Evolutionary conservation across 352 stramenopile species (phyloP).

Genomic region (Plasmopara muralis): DNA sequence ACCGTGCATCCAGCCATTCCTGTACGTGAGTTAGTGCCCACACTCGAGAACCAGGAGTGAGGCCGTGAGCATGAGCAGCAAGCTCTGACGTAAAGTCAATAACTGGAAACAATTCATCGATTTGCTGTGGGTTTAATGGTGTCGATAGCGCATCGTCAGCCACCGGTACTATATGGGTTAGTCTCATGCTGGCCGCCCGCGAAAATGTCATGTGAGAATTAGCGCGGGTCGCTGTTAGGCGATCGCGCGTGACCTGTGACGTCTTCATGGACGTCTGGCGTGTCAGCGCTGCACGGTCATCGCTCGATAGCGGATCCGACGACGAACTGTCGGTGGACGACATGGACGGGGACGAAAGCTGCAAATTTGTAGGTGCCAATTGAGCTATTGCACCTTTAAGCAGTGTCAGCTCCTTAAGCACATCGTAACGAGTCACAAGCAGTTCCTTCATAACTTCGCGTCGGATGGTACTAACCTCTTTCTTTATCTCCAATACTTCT

Average conservation of each 20-base stretch:
- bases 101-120: conserved; percentile 78
- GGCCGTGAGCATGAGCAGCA: conserved; percentile 27
- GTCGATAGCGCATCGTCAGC: conserved; percentile 62
- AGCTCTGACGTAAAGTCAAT: conserved; percentile 60
- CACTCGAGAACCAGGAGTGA: conserved; percentile 44
- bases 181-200: conserved; percentile 21
- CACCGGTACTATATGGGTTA: conserved; percentile 61
- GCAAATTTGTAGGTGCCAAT: conserved; percentile 27
- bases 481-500: conserved; percentile 57
- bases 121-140: conserved; percentile 55
- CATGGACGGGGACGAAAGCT: conserved; percentile 7
- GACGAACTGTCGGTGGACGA: conserved; percentile 21
- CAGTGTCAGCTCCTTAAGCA: conserved; percentile 79
- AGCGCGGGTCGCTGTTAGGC: conserved; percentile 38
- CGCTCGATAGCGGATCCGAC: conserved; percentile 29
- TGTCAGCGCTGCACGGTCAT: conserved; percentile 39
- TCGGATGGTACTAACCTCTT: conserved; percentile 57
- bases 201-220: conserved; percentile 18
- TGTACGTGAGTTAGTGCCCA: conserved; percentile 69
- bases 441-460: conserved; percentile 83
- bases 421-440: conserved; percentile 73
- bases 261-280: conserved; percentile 42
- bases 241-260: conserved; percentile 41
- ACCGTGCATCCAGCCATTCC: conserved; percentile 66
- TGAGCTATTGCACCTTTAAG: conserved; percentile 72